Base-by-base conservation (phyloP, 306 rosid species). In the Glycine latifolia region DNA sequence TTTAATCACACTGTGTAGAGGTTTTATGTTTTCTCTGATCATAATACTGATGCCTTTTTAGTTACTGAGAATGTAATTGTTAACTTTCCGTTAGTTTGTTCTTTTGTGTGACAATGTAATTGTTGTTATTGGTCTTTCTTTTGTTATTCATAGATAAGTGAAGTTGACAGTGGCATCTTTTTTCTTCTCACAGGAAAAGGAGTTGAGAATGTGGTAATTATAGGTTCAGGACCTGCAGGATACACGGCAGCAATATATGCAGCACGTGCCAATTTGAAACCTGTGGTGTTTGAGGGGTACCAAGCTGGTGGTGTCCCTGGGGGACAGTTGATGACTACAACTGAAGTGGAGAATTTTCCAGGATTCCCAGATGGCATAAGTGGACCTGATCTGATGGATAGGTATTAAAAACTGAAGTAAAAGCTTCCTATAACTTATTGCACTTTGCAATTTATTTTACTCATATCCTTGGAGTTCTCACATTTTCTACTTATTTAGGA, bases 341-440 rank as follows among this genome's bases (percentile, higher is more conserved):
- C 95, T 60, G 98, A 95, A 85, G 97, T 95, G 47, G 98, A 95
- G 88, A 95, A 95, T 71, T 95, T 92, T 78, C 98, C 98, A 10
- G 98, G 98, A 50, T 95, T 95, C 83, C 97, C 98, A 0, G 98
- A 95, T 41, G 97, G 98, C 61, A 89, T 95, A 68, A 92, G 85
- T 55, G 98, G 98, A 88, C 98, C 98, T 17, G 98, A 95, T 83
- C 86, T 95, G 80, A 95, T 95, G 98, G 98, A 95, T 82, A 91
- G 91, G 98, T 94, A 80, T 70, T 55, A 47, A 20, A 70, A 71
- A 72, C 44, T 17, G 52, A 26, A 55, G 48, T 10, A 12, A 35
- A 50, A 60, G n/a, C 20, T 60, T 70, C 63, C 35, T 46, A 53
- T 75, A 58, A 31, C 20, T 50, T 10, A 9, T 79, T 16, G 31